These are phyloP conservation scores for Cucurbita ficifolia DNA, from an alignment of 306 rosid genomes.

Conservation along the genomic window DNA sequence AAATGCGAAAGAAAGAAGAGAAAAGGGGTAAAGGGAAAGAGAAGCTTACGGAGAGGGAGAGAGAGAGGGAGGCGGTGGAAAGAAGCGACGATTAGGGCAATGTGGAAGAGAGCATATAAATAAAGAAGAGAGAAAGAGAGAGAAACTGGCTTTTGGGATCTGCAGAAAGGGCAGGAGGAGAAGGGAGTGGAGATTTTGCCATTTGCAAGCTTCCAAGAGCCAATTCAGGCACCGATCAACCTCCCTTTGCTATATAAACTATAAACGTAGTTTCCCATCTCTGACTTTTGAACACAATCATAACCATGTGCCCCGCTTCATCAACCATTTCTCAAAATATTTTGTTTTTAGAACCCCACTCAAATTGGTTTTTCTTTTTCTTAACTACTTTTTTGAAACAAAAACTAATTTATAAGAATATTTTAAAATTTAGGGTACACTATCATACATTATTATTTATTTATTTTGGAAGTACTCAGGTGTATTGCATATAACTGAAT, in stretches of 20 bases:
- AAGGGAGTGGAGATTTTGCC: neutral
- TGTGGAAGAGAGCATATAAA: neutral
- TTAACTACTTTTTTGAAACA: no score
- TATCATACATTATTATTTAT: no score
- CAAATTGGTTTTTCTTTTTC: no score
- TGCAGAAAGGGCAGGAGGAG: neutral
- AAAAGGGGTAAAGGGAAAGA: neutral
- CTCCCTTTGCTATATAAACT: neutral
- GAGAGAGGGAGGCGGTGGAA: neutral
- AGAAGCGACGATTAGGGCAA: neutral
- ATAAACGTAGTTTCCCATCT: neutral
- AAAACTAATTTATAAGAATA: no score
- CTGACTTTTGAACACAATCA: neutral
- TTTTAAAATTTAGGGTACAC: no score
- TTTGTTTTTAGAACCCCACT: no score
- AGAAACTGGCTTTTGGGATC: constrained; percentile 9
- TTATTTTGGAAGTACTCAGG: no score
- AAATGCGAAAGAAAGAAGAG: neutral
- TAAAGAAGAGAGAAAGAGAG: neutral
- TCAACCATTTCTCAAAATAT: neutral
- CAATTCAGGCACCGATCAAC: neutral
- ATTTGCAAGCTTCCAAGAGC: neutral
- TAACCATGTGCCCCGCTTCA: neutral
- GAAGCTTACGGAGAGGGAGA: neutral
- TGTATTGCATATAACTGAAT: no score